Conservation (phyloP, 2,329 filamentous ascomycete genomes). For the Thielaviopsis euricoi region DNA sequence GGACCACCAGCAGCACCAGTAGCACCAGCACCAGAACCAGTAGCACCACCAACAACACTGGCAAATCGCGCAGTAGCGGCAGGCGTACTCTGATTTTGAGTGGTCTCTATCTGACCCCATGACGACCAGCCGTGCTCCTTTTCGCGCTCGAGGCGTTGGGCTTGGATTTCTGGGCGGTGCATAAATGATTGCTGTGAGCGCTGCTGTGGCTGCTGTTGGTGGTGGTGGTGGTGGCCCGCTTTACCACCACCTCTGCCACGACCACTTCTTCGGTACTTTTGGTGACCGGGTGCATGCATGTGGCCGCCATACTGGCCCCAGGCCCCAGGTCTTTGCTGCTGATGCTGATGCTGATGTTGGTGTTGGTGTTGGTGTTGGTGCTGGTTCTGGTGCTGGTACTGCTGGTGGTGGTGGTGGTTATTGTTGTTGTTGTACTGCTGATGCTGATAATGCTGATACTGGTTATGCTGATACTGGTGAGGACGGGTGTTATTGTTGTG, state of each 20-base stretch:
- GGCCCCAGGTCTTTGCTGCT: background rate
- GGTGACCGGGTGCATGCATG: background rate
- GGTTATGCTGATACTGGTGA: background rate
- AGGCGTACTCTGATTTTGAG: background rate
- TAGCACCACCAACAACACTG: background rate
- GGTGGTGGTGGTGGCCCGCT: background rate
- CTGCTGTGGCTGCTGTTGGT: background rate
- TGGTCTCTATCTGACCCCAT: background rate
- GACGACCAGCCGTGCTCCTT: constrained; percentile 3
- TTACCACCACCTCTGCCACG: background rate
- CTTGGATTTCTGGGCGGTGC: background rate
- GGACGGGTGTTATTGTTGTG: background rate
- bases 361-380: too few relatives aligned
- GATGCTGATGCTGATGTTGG: too few relatives aligned
- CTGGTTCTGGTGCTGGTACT: background rate
- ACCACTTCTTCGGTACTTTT: background rate
- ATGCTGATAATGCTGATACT: background rate
- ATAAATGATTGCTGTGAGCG: background rate
- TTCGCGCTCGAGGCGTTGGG: background rate
- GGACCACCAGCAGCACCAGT: background rate
- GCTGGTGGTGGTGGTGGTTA: background rate
- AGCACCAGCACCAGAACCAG: background rate
- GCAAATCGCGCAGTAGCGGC: background rate
- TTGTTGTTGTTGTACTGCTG: background rate
- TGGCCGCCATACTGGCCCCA: background rate